Percentiles rank a stretch among this genome's conserved stretches.
Conservation (phyloP, 345 rosid genomes). For the Geranium rotundifolium region DNA sequence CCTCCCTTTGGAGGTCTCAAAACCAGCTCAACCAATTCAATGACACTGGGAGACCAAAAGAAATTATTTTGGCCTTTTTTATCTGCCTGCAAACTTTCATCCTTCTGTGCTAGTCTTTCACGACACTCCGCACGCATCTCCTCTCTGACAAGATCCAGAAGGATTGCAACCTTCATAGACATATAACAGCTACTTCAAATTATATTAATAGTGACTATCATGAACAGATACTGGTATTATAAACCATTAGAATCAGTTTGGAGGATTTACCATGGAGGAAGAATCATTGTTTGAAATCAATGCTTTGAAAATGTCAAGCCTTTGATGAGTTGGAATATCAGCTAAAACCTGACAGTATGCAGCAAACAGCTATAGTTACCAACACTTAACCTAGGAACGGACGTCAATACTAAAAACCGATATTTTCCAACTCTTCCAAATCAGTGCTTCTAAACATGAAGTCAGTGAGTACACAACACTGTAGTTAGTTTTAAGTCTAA, state of each 20-base stretch:
- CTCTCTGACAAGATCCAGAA: slow-evolving; percentile 61
- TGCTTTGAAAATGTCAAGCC: slow-evolving; percentile 49
- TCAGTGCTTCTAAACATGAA: no score
- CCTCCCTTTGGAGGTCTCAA: slow-evolving; percentile 74
- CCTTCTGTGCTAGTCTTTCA: slow-evolving; percentile 9
- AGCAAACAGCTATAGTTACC: neutral
- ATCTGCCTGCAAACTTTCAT: slow-evolving; percentile 13
- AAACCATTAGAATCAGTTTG: slow-evolving; percentile 7
- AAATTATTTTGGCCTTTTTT: slow-evolving; percentile 8
- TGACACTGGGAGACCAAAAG: slow-evolving; percentile 34
- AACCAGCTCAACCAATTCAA: slow-evolving; percentile 61
- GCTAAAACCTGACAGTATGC: slow-evolving; percentile 43
- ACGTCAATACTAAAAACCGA: neutral
- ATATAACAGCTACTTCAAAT: slow-evolving; percentile 9
- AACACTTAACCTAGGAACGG: neutral
- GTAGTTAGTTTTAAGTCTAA: no score
- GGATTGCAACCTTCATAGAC: slow-evolving; percentile 55
- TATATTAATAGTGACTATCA: neutral
- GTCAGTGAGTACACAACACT: no score
- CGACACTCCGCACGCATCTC: slow-evolving; percentile 31
- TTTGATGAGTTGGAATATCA: slow-evolving; percentile 57
- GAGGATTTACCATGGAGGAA: slow-evolving; percentile 67
- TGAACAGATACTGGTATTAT: slow-evolving; percentile 4
- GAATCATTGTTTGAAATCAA: slow-evolving; percentile 45
- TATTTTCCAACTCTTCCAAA: no score